phyloP scores from a whole-genome alignment of 257 asterid genomes.

The Nicotiana tabacum region DNA sequence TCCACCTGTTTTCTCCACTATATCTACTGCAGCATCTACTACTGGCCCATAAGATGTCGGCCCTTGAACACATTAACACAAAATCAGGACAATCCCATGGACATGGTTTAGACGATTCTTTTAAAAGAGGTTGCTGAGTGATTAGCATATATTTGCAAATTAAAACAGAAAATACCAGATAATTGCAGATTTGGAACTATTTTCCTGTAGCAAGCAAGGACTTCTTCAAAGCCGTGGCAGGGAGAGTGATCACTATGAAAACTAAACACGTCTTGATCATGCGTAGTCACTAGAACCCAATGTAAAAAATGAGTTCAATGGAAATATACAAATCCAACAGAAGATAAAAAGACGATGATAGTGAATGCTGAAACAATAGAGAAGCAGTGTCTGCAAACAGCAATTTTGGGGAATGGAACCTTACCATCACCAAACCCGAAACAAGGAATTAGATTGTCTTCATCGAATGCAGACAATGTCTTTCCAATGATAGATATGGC shows the following conservation, averaged over 20 bases:
- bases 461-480: constrained; percentile 82
- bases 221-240: constrained; percentile 88
- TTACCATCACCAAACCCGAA: constrained; percentile 89
- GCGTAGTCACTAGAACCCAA: constrained; percentile 45
- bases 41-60: constrained; percentile 85
- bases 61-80: constrained; percentile 35
- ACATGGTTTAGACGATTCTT: not conserved
- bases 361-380: constrained; percentile 8
- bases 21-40: constrained; percentile 78
- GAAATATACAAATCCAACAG: not conserved
- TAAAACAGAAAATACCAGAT: constrained; percentile 42
- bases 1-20: constrained; percentile 80
- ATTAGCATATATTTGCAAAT: not conserved
- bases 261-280: constrained; percentile 73
- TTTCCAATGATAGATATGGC: constrained; percentile 80
- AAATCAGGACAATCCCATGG: not conserved
- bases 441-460: constrained; percentile 82
- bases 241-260: constrained; percentile 73
- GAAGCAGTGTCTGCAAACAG: not conserved
- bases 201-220: constrained; percentile 66
- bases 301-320: not conserved
- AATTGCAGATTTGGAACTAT: constrained; percentile 52
- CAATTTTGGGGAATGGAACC: constrained; percentile 5
- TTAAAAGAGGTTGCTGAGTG: not conserved
- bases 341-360: constrained; percentile 10